Conservation (phyloP, 805 yeast genomes). For the Lachancea kluyveri region DNA sequence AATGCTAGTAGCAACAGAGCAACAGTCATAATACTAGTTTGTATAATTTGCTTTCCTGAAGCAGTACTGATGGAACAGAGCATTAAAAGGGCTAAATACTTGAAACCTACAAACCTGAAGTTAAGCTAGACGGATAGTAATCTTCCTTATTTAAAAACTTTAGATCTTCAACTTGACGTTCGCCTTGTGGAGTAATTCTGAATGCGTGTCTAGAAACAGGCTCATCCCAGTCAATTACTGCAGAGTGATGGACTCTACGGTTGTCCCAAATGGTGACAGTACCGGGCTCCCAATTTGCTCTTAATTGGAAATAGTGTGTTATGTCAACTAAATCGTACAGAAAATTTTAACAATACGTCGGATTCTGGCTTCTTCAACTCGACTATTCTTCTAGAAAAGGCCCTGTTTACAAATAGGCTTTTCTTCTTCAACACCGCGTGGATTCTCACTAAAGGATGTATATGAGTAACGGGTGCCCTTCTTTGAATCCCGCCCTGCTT, state of each 20-base stretch:
- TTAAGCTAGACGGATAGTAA: slow-evolving; percentile 13
- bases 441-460: slow-evolving; percentile 63
- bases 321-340: slow-evolving; percentile 47
- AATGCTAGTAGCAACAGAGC: too few species aligned
- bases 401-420: slow-evolving; percentile 49
- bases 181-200: slow-evolving; percentile 68
- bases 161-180: slow-evolving; percentile 54
- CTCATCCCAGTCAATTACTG: slow-evolving; percentile 64
- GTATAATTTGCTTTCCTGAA: not conserved
- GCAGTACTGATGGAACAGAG: not conserved
- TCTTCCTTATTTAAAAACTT: slow-evolving; percentile 29
- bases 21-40: too few species aligned
- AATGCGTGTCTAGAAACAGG: slow-evolving; percentile 66
- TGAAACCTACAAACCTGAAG: not conserved
- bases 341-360: slow-evolving; percentile 50
- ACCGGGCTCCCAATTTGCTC: slow-evolving; percentile 66
- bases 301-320: slow-evolving; percentile 55
- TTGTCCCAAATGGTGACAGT: slow-evolving; percentile 78
- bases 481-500: slow-evolving; percentile 60
- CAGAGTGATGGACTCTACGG: slow-evolving; percentile 63
- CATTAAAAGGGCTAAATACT: not conserved
- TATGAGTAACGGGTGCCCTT: slow-evolving; percentile 45
- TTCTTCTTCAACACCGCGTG: slow-evolving; percentile 72
- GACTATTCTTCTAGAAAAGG: slow-evolving; percentile 59
- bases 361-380: slow-evolving; percentile 73